Conservation (phyloP, 495 filamentous ascomycete genomes). For the Aspergillus sclerotiicarbonarius region DNA sequence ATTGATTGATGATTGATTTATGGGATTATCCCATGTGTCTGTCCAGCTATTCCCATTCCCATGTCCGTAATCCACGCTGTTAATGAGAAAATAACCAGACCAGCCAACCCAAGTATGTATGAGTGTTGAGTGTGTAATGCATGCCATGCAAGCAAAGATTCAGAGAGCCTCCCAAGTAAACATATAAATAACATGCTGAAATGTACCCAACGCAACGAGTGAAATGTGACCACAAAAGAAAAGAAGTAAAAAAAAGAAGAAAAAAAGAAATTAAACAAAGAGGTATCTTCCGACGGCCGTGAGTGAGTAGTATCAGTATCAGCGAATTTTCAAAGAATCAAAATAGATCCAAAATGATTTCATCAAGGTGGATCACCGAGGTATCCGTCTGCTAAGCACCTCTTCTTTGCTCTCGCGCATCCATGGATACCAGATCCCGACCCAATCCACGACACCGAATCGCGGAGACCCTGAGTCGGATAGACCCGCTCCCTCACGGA, state of each 20-base stretch:
- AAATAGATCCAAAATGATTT: too few relatives aligned
- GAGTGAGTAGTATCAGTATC: background rate
- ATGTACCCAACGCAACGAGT: background rate
- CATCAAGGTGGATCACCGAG: background rate
- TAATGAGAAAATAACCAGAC: background rate
- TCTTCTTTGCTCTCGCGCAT: conserved; percentile 33
- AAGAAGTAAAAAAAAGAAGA: conserved; percentile 8
- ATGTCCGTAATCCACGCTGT: background rate
- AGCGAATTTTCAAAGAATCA: background rate
- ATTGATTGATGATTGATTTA: background rate
- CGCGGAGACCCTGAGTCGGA: conserved; percentile 20
- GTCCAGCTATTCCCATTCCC: background rate
- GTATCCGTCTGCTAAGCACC: conserved; percentile 17
- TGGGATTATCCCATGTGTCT: background rate
- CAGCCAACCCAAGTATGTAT: background rate
- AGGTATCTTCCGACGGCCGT: conserved; percentile 9
- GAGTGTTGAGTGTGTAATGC: background rate
- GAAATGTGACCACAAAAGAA: conserved; percentile 11
- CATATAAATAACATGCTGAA: conserved; percentile 4
- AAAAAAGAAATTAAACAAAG: conserved; percentile 3
- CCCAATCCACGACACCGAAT: conserved; percentile 42
- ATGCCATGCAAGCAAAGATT: background rate
- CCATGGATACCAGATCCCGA: conserved; percentile 44
- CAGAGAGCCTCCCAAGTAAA: conserved; percentile 13
- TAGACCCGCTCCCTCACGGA: conserved; percentile 29